These are phyloP conservation scores for Diplodia corticola DNA, from an alignment of 2,329 filamentous ascomycete genomes.

Conservation along the genomic window DNA sequence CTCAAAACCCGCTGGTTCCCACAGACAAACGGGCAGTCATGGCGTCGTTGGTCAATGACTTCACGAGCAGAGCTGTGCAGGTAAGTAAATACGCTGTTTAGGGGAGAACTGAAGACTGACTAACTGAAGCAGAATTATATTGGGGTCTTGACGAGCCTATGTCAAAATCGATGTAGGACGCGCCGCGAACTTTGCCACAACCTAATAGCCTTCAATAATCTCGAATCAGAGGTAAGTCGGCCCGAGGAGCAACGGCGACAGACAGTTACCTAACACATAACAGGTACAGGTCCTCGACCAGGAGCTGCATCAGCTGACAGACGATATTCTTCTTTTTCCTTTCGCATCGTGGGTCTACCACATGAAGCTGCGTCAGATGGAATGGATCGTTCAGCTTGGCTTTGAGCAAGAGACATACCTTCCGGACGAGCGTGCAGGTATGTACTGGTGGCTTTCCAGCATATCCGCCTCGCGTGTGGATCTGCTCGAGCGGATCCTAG, in stretches of 20 bases:
- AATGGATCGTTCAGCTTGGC: conserved; percentile 83
- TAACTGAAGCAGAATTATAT: conserved; percentile 68
- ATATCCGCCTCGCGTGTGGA: conserved; percentile 30
- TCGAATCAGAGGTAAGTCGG: conserved; percentile 69
- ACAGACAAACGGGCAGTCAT: conserved; percentile 74
- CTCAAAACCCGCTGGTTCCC: conserved; percentile 48
- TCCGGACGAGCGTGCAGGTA: conserved; percentile 76
- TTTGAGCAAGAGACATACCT: conserved; percentile 94
- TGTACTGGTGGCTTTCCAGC: conserved; percentile 68
- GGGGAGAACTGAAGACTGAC: conserved; percentile 25
- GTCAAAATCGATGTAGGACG: conserved; percentile 86
- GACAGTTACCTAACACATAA: not conserved
- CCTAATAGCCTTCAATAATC: conserved; percentile 76
- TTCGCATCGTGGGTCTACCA: conserved; percentile 87
- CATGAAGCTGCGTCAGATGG: conserved; percentile 86
- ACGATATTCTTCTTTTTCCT: conserved; percentile 65
- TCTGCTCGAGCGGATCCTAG: conserved; percentile 17
- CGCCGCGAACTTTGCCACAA: conserved; percentile 87
- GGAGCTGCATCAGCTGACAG: conserved; percentile 61
- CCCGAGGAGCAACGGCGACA: not conserved
- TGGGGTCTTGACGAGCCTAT: conserved; percentile 79
- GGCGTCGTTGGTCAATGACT: conserved; percentile 70
- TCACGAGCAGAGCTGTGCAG: conserved; percentile 56
- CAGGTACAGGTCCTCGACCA: conserved; percentile 69
- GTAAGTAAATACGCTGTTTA: conserved; percentile 30